phyloP scores from a whole-genome alignment of 176 grass and related monocot species.

The Stipa capillata region DNA sequence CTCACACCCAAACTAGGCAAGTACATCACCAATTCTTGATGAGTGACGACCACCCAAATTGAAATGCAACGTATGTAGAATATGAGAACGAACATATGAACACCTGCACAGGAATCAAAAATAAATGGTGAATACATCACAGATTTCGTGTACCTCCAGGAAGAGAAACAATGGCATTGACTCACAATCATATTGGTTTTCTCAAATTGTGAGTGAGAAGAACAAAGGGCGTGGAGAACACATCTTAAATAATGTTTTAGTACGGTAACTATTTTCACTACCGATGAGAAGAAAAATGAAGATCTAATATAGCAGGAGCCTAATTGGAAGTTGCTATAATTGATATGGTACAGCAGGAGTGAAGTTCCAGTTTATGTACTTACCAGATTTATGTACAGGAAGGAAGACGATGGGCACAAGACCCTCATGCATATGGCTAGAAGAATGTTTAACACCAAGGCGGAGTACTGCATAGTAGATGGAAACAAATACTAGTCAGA shows the following conservation, averaged over 20 bases:
- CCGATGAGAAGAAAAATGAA: neutral
- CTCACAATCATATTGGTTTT: neutral
- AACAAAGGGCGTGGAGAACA: neutral
- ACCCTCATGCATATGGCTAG: neutral
- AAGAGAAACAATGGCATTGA: neutral
- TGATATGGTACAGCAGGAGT: neutral
- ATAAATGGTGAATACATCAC: neutral
- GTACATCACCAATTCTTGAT: no score
- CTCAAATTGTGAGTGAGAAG: neutral
- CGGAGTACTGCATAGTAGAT: neutral
- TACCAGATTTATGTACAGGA: neutral
- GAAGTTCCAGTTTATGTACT: neutral
- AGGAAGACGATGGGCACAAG: neutral
- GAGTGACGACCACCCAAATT: no score
- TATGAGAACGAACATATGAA: no score
- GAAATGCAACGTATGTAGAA: neutral
- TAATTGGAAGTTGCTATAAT: neutral
- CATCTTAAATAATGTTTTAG: neutral
- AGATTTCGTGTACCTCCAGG: neutral
- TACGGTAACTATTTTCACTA: neutral
- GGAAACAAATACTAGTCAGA: neutral
- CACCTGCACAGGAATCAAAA: neutral
- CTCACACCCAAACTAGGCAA: no score
- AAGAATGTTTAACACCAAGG: neutral
- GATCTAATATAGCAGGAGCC: neutral